Evolutionary conservation across 768 basidiomycete species (phyloP), one percentile per base, ranked within the genome.

Genomic region (Tricholoma furcatifolium): DNA sequence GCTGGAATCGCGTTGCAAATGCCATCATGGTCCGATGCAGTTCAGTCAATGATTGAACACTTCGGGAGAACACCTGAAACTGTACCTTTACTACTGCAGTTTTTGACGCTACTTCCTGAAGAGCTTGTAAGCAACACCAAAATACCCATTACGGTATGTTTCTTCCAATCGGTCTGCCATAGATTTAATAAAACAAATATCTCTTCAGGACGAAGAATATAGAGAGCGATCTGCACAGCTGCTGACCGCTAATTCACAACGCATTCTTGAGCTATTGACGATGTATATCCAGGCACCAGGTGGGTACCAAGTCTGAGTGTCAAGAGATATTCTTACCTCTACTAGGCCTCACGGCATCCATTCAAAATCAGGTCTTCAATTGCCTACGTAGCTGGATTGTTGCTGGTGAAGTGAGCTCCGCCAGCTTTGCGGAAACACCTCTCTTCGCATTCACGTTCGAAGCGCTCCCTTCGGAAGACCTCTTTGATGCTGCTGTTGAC

Each of bases 401-500:
- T 11, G 88, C 92, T 3, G 95, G 97, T 15, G 94, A 98, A 70
- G 77, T 97, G 57, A 70, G 77, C 39, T 78, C 84, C 0, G 64
- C 64, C 4, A 72, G 80, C 32, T 75, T 99, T 32, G 82, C 85
- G 2, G 76, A 84, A 48, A 88, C 88, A 0, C 88, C 93, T 2
- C 76, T 98, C 24, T 90, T 98, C 64, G 71, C 78, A 17, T 89
- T 82, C 65, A 77, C 87, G 20, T 98, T 98, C 65, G 84, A 89
- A 47, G 92, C 95, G 3, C 78, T 98, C 27, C 76, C 77, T 3
- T 87, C 86, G 3, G 91, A 95, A 15, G 81, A 84, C 40, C 78
- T 98, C n/a, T 98, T 98, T 65, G 97, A 99, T 61, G 69, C 87
- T 6, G 95, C 93, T 1, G 92, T 95, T 35, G 90, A 97, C 54